Base-by-base conservation (phyloP, 257 asterid genomes). In the Lycium ferocissimum region DNA sequence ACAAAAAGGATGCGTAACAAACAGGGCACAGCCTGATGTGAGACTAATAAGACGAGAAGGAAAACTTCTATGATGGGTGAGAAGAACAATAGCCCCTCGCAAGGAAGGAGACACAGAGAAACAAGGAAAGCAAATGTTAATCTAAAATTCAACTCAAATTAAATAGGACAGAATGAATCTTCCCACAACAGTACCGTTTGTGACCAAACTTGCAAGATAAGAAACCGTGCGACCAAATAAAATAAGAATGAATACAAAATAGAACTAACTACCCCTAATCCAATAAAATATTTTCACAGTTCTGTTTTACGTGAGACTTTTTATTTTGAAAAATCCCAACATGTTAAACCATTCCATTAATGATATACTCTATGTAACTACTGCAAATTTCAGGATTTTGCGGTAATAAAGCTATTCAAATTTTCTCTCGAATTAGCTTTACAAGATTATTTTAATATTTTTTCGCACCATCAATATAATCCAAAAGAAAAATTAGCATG, bases 181-280 rank as follows among this genome's bases (percentile, higher is more conserved):
- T 76, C 45, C 63, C 47, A 26, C 22, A 22, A 53, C 40, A 35
- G 26, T 26, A 53, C 63, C 61, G 26, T 78, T 78, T 53, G 65
- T 14, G 82, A 78, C 49, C 65, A 78, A 26, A 53, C 47, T 26
- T 78, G 26, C 82, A 78, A 76, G 82, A 53, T 6, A 78, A 35
- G 40, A 59, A 26, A 51, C 82, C 26, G 14, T 15, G 7, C 63
- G 15, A 78, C 47, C 9, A 78, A 51, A 76, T 49, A 51, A 73
- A 51, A 7, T 51, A 76, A 53, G 47, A 51, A 53, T 7, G 2
- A 45, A 51, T 76, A 76, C 63, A 76, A 51, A 76, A 51, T 76
- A 26, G 82, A 53, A 76, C 26, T 51, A 51, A 51, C 20, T 51
- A 78, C 40, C 47, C 65, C 82, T 78, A 78, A 51, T 53, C 65